Evolutionary conservation across 2,329 filamentous ascomycete species (phyloP).

Genomic region (Aspergillus sp.): DNA sequence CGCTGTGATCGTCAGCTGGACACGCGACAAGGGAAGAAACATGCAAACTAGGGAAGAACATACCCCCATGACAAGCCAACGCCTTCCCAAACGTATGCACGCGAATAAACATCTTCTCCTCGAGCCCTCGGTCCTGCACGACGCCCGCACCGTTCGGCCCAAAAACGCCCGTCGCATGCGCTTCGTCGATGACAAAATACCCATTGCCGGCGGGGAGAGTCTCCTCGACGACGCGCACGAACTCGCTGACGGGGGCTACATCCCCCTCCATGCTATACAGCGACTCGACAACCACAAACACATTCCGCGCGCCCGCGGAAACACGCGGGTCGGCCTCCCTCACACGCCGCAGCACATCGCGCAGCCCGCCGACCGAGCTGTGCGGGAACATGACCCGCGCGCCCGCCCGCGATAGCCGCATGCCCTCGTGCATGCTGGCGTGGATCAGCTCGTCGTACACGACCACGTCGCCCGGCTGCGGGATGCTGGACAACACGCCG

Average conservation of each 20-base stretch:
- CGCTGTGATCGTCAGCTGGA: slow-evolving; percentile 33
- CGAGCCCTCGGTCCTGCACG: slow-evolving; percentile 41
- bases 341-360: slow-evolving; percentile 25
- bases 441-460: slow-evolving; percentile 69
- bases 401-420: slow-evolving; percentile 53
- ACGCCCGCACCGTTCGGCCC: slow-evolving; percentile 42
- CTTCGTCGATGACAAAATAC: slow-evolving; percentile 49
- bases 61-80: slow-evolving; percentile 57
- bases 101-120: slow-evolving; percentile 41
- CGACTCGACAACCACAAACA: slow-evolving; percentile 61
- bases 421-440: slow-evolving; percentile 69
- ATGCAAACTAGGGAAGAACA: slow-evolving; percentile 15
- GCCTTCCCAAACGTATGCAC: slow-evolving; percentile 49
- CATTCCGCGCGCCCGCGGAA: slow-evolving; percentile 35
- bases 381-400: slow-evolving; percentile 39
- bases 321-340: slow-evolving; percentile 25
- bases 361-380: slow-evolving; percentile 34
- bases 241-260: slow-evolving; percentile 52
- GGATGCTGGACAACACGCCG: slow-evolving; percentile 52
- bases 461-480: slow-evolving; percentile 53
- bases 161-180: slow-evolving; percentile 45
- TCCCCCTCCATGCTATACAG: slow-evolving; percentile 83
- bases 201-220: slow-evolving; percentile 49
- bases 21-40: no score
- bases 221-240: slow-evolving; percentile 49